Conservation (phyloP, 2,329 filamentous ascomycete species). For the Claviceps pazoutovae region DNA sequence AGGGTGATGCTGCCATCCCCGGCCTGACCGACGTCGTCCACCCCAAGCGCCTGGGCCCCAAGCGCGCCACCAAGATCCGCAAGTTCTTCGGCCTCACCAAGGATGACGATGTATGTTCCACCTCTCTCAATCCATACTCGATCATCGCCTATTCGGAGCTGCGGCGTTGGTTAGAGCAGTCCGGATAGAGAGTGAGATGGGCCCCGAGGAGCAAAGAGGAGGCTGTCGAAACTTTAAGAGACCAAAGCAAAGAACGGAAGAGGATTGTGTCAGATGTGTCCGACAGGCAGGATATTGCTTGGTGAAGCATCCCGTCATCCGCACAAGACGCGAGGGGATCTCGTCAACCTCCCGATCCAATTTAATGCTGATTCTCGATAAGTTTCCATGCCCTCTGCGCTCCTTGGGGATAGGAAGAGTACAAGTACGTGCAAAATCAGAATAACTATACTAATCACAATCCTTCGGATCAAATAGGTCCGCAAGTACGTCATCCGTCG, state of each 20-base stretch:
- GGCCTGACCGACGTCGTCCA: slow-evolving; percentile 95
- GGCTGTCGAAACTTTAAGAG: not conserved
- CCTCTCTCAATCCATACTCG: slow-evolving; percentile 37
- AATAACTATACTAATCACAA: slow-evolving; percentile 22
- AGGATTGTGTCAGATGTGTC: not conserved
- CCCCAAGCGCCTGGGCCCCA: slow-evolving; percentile 98
- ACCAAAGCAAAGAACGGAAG: not conserved
- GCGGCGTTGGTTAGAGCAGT: slow-evolving; percentile 29
- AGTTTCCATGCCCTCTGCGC: not conserved
- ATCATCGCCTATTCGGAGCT: slow-evolving; percentile 58
- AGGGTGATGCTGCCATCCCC: slow-evolving; percentile 87
- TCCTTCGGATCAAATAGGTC: slow-evolving; percentile 44
- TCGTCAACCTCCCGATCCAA: not conserved
- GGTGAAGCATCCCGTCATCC: not conserved
- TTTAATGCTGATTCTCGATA: not conserved
- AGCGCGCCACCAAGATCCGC: slow-evolving; percentile 99
- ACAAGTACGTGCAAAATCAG: not conserved
- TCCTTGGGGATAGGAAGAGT: slow-evolving; percentile 11
- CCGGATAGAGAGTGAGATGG: slow-evolving; percentile 47
- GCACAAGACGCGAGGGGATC: not conserved
- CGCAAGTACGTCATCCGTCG: slow-evolving; percentile 99
- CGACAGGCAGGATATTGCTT: not conserved
- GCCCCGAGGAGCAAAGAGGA: slow-evolving; percentile 8
- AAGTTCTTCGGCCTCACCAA: slow-evolving; percentile 99
- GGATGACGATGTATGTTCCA: slow-evolving; percentile 96